Percentiles rank a stretch among this genome's conserved stretches.
These are phyloP conservation scores for Parafenestella ontariensis DNA, from an alignment of 2,329 filamentous ascomycete genomes.

Conservation along the genomic window DNA sequence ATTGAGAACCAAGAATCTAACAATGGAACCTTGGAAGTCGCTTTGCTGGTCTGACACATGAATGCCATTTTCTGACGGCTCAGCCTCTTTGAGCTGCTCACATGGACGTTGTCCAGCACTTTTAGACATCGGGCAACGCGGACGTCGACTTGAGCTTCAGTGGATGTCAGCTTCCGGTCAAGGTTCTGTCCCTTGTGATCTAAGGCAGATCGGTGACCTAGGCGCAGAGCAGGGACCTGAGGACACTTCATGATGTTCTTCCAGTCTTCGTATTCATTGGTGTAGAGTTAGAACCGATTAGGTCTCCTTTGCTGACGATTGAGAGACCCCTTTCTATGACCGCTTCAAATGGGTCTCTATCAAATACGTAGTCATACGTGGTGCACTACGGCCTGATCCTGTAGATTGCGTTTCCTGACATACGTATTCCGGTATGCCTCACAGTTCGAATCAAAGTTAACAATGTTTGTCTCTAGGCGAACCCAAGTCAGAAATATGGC, in stretches of 20 bases:
- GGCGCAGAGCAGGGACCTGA: neutral
- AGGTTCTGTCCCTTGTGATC: neutral
- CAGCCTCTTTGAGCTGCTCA: neutral
- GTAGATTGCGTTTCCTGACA: too few relatives aligned
- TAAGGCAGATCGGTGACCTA: slow-evolving; percentile 2
- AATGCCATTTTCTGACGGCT: neutral
- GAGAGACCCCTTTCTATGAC: neutral
- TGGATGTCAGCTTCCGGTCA: slow-evolving; percentile 3
- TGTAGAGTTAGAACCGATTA: neutral
- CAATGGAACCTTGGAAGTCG: neutral
- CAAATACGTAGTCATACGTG: neutral
- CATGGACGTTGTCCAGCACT: neutral
- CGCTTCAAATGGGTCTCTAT: neutral
- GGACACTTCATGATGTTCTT: neutral
- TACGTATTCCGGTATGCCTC: too few relatives aligned
- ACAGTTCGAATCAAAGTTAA: too few relatives aligned
- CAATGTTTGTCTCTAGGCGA: too few relatives aligned
- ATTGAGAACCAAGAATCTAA: slow-evolving; percentile 2
- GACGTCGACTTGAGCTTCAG: neutral
- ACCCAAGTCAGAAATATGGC: too few relatives aligned
- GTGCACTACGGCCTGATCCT: neutral
- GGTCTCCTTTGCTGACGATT: neutral
- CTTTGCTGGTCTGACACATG: neutral
- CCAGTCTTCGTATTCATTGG: neutral
- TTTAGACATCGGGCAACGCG: neutral